Percentiles rank a stretch among this genome's conserved stretches.
Conservation (phyloP, 1,139 yeast species). For the Blastobotrys ciferrii region DNA sequence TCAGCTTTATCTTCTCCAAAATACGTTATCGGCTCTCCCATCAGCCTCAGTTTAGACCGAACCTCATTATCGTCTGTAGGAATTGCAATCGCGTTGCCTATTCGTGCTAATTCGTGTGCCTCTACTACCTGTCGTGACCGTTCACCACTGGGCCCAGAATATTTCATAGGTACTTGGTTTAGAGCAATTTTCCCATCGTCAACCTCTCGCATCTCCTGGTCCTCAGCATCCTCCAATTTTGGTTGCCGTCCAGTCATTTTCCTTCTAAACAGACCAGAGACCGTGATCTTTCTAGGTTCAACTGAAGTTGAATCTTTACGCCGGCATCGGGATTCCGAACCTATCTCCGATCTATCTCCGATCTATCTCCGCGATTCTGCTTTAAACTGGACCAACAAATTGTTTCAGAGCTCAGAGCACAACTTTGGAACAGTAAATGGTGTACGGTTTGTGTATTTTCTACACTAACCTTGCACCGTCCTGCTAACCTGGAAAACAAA, state of each 20-base stretch:
- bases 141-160: constrained; percentile 14
- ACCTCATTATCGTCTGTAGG: constrained; percentile 71
- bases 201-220: neutral
- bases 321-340: constrained; percentile 1
- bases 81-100: constrained; percentile 36
- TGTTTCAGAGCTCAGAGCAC: too few relatives aligned
- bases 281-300: neutral
- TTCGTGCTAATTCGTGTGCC: constrained; percentile 25
- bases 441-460: too few relatives aligned
- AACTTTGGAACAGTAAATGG: too few relatives aligned
- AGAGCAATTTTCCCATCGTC: neutral
- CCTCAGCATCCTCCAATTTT: neutral
- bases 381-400: too few relatives aligned
- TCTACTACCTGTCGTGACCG: constrained; percentile 28
- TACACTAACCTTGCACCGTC: too few relatives aligned
- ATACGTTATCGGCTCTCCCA: constrained; percentile 59
- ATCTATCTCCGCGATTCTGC: too few relatives aligned
- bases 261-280: too few relatives aligned
- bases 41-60: constrained; percentile 43
- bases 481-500: too few relatives aligned
- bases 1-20: constrained; percentile 62
- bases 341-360: too few relatives aligned
- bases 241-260: constrained; percentile 2
- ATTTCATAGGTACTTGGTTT: neutral
- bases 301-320: neutral